phyloP scores from a whole-genome alignment of 345 rosid genomes.

The Microcos paniculata region DNA sequence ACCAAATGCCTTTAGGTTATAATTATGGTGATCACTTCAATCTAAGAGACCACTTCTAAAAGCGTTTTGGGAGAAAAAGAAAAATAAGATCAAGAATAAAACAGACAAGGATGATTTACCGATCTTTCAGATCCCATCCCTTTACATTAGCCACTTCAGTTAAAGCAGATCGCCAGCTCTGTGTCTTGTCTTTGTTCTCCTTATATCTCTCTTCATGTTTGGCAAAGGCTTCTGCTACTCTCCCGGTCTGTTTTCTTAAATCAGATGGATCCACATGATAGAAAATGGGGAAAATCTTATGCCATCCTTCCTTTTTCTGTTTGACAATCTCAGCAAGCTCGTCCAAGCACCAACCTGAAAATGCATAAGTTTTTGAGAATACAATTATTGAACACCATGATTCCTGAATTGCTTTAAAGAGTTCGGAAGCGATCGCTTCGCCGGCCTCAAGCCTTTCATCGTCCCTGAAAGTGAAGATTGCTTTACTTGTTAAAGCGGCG shows the following conservation, averaged over 20 bases:
- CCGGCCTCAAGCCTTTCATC: not conserved
- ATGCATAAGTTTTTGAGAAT: not conserved
- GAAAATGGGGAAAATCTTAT: slow-evolving; percentile 28
- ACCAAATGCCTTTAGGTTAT: not conserved
- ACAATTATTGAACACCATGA: slow-evolving; percentile 8
- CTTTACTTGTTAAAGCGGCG: not conserved
- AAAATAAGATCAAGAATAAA: too few species aligned
- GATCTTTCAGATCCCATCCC: slow-evolving; percentile 5
- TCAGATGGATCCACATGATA: slow-evolving; percentile 20
- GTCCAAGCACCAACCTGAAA: slow-evolving; percentile 1
- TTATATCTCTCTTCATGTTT: not conserved
- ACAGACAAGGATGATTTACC: not conserved
- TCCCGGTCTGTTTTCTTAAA: not conserved
- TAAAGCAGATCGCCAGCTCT: slow-evolving; percentile 11
- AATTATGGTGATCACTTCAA: not conserved
- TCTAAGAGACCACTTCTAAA: too few species aligned
- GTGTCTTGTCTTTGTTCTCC: not conserved
- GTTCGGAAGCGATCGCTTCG: not conserved
- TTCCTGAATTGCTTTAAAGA: slow-evolving; percentile 2
- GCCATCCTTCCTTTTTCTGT: slow-evolving; percentile 12
- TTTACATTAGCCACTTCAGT: slow-evolving; percentile 5
- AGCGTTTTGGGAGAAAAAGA: too few species aligned
- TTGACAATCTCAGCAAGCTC: slow-evolving; percentile 7
- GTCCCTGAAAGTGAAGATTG: slow-evolving; percentile 6
- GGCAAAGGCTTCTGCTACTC: slow-evolving; percentile 11